phyloP scores from a whole-genome alignment of 768 basidiomycete species.

The Leccinum pellstonianum region DNA sequence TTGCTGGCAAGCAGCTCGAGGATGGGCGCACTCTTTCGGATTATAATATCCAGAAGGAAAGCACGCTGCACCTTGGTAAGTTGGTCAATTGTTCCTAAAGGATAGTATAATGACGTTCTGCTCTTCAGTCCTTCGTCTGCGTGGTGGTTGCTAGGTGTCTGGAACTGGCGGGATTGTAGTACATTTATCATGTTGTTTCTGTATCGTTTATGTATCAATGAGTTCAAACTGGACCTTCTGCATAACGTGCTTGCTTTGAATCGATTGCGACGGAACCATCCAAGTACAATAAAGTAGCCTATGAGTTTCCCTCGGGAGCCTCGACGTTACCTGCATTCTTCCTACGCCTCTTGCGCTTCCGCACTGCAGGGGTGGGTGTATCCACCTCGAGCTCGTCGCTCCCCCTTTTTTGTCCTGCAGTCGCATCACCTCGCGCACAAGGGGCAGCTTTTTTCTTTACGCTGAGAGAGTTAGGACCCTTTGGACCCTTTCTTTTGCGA shows the following conservation, averaged over 20 bases:
- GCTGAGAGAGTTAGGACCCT: conserved; percentile 90
- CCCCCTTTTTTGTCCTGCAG: conserved; percentile 23
- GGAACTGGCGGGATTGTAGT: neutral
- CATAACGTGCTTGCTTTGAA: neutral
- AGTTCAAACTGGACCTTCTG: neutral
- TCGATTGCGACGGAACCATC: neutral
- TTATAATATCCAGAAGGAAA: conserved; percentile 76
- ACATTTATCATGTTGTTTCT: neutral
- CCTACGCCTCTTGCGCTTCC: conserved; percentile 28
- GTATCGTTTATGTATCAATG: neutral
- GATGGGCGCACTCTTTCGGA: conserved; percentile 77
- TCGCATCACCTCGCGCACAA: neutral
- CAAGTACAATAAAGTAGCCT: neutral
- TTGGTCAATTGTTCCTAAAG: neutral
- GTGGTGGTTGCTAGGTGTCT: conserved; percentile 60
- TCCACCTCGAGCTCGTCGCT: neutral
- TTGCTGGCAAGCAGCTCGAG: conserved; percentile 77
- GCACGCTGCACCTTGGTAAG: conserved; percentile 59
- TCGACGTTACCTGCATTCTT: conserved; percentile 2
- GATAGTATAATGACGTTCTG: neutral
- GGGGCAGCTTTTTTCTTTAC: conserved; percentile 77
- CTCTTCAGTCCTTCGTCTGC: conserved; percentile 63
- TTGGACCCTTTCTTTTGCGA: conserved; percentile 68
- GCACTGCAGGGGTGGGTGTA: neutral
- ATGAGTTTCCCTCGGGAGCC: neutral